Conservation (phyloP, 148 eudicot species). For the Rhododendron henanense region DNA sequence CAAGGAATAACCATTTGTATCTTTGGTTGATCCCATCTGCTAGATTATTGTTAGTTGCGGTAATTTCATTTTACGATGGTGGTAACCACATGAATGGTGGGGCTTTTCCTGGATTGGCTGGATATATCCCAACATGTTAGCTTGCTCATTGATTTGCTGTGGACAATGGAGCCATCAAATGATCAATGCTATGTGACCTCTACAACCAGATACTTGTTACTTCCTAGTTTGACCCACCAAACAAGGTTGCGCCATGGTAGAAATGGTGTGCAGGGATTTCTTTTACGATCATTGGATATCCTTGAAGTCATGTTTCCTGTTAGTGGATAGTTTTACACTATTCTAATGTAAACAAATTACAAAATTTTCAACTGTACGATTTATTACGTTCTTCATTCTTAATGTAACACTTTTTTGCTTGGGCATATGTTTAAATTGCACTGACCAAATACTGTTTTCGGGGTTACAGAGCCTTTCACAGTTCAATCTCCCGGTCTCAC, state of each 20-base stretch:
- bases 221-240: neutral
- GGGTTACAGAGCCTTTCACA: conserved; percentile 87
- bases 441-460: conserved; percentile 9
- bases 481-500: conserved; percentile 91
- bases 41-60: neutral
- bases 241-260: conserved; percentile 3
- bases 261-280: neutral
- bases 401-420: neutral
- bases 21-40: neutral
- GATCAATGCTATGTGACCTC: neutral
- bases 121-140: neutral
- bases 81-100: neutral
- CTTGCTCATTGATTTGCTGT: neutral
- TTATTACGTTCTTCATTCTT: neutral
- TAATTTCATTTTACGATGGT: neutral
- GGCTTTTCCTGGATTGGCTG: neutral
- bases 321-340: neutral
- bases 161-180: neutral
- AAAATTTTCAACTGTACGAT: neutral
- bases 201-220: neutral
- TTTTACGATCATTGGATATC: neutral
- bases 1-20: neutral
- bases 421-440: neutral
- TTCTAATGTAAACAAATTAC: neutral
- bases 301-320: neutral